Conservation (phyloP, 139 green algal genomes). For the Tetradesmus obliquus region DNA sequence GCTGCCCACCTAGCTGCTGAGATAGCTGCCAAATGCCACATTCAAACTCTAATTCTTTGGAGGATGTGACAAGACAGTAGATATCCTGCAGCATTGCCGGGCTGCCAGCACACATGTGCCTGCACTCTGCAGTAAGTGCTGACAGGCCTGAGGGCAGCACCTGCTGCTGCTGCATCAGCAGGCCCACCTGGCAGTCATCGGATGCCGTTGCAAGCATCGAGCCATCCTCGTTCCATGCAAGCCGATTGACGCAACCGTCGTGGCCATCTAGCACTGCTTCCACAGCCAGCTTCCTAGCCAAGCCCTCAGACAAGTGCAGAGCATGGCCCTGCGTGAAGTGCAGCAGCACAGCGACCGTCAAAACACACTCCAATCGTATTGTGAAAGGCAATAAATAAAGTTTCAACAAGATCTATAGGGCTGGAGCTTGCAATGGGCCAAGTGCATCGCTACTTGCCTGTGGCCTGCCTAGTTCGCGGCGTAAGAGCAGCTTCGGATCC, state of each 20-base stretch:
- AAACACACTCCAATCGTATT: neutral
- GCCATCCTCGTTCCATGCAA: conserved; percentile 82
- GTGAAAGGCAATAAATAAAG: neutral
- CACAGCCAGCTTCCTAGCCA: conserved; percentile 59
- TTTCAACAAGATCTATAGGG: neutral
- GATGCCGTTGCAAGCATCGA: conserved; percentile 77
- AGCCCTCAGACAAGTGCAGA: conserved; percentile 40
- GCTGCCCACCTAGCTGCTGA: neutral
- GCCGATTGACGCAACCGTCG: conserved; percentile 83
- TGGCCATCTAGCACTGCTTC: conserved; percentile 69
- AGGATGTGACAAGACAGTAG: no score
- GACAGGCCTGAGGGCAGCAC: neutral
- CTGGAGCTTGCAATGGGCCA: neutral
- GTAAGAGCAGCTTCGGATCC: neutral
- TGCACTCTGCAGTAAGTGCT: neutral
- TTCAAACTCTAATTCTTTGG: no score
- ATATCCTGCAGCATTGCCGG: no score
- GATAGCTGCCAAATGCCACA: neutral
- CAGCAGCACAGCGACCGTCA: neutral
- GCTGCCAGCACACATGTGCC: no score
- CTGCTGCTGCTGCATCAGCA: neutral
- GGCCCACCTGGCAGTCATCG: conserved; percentile 67
- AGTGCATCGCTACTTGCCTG: neutral
- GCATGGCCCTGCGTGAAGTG: neutral
- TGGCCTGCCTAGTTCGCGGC: neutral